Evolutionary conservation across 768 basidiomycete species (phyloP).

Genomic region (Gelatoporia subvermispora): DNA sequence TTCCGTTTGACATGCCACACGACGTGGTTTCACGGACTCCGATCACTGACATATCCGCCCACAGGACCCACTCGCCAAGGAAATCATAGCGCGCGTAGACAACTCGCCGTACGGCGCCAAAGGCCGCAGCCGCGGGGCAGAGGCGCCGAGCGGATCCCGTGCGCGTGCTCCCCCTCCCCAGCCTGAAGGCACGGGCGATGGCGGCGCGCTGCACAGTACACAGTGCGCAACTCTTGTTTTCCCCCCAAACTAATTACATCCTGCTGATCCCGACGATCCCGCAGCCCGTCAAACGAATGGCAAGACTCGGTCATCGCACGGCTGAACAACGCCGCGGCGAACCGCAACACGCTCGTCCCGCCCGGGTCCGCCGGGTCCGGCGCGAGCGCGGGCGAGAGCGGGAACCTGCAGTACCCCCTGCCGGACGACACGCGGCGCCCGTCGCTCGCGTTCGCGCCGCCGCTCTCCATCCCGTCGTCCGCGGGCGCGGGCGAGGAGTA

Average conservation of each 20-base stretch:
- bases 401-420: constrained; percentile 7
- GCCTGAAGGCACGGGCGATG: constrained; percentile 15
- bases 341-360: constrained; percentile 19
- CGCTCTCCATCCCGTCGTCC: not conserved
- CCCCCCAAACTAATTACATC: not conserved
- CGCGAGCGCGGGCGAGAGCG: not conserved
- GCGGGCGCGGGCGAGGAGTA: not conserved
- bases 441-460: not conserved
- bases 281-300: constrained; percentile 79
- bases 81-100: constrained; percentile 81
- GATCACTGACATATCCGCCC: not conserved
- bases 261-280: constrained; percentile 5
- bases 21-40: too few relatives aligned
- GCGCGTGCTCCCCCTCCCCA: constrained; percentile 15
- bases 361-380: constrained; percentile 8
- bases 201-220: constrained; percentile 36
- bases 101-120: constrained; percentile 73
- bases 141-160: constrained; percentile 19
- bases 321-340: constrained; percentile 22
- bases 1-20: too few relatives aligned
- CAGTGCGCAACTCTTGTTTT: constrained; percentile 43
- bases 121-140: constrained; percentile 51
- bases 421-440: constrained; percentile 5
- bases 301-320: constrained; percentile 56
- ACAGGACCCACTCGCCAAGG: constrained; percentile 73